Conservation (phyloP, 2,329 filamentous ascomycete species). For the Penicillium thymicola region DNA sequence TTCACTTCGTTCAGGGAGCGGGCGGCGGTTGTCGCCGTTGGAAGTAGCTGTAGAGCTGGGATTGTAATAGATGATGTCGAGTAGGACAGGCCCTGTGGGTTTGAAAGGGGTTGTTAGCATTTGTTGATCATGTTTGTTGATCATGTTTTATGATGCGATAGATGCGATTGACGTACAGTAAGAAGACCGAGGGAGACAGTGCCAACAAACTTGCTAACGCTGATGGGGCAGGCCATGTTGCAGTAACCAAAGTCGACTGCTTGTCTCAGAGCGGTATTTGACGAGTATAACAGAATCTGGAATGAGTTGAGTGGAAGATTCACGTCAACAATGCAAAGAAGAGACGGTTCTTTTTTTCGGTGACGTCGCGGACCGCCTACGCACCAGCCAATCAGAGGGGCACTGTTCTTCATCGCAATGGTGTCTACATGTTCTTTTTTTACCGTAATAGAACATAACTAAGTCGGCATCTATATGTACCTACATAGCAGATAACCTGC, state of each 20-base stretch:
- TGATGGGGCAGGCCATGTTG: slow-evolving; percentile 67
- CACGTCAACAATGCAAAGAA: background rate
- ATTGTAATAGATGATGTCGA: slow-evolving; percentile 74
- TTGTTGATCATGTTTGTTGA: background rate
- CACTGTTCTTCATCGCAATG: background rate
- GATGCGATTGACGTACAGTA: slow-evolving; percentile 61
- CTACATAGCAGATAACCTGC: background rate
- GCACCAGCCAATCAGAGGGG: slow-evolving; percentile 4
- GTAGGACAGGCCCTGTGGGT: slow-evolving; percentile 76
- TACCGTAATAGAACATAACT: background rate
- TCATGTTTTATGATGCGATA: slow-evolving; percentile 4
- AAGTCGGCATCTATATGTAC: background rate
- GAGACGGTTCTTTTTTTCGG: background rate
- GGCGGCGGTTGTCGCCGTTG: slow-evolving; percentile 67
- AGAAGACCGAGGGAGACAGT: slow-evolving; percentile 83
- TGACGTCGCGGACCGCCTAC: slow-evolving; percentile 4
- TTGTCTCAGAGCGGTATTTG: background rate
- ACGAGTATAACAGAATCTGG: background rate
- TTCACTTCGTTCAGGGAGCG: slow-evolving; percentile 68
- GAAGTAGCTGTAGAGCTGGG: slow-evolving; percentile 75
- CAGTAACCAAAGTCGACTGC: background rate
- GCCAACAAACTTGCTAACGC: slow-evolving; percentile 86
- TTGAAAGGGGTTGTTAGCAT: slow-evolving; percentile 8
- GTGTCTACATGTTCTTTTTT: too few relatives aligned
- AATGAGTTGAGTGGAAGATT: background rate